These are phyloP conservation scores for Ascochyta fabae DNA, from an alignment of 2,329 filamentous ascomycete species.

Conservation along the genomic window DNA sequence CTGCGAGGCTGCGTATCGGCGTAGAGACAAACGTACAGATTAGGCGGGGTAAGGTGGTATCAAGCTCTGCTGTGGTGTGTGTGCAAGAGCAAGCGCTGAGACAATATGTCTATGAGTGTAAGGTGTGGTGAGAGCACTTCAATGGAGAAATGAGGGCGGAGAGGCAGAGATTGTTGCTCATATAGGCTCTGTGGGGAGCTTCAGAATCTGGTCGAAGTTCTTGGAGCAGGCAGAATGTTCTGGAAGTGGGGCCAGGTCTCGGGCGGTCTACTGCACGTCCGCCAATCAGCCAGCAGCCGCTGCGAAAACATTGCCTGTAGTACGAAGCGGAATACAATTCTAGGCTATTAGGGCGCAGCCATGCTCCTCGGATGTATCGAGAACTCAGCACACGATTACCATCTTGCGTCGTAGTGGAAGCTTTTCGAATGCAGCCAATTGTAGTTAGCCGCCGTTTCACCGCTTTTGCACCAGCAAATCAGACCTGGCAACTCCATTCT, in stretches of 20 bases:
- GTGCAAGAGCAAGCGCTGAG: slow-evolving; percentile 31
- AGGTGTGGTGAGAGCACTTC: slow-evolving; percentile 30
- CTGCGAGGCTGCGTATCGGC: slow-evolving; percentile 20
- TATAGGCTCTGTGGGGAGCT: slow-evolving; percentile 44
- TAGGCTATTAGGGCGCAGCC: too few relatives aligned
- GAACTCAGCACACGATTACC: too few relatives aligned
- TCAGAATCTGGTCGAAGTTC: slow-evolving; percentile 48
- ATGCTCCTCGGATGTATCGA: too few relatives aligned
- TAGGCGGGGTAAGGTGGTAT: slow-evolving; percentile 29
- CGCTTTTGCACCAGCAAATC: slow-evolving; percentile 25
- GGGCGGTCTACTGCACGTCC: too few relatives aligned
- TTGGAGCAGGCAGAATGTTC: slow-evolving; percentile 35
- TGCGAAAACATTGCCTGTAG: too few relatives aligned
- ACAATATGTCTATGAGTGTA: slow-evolving; percentile 29
- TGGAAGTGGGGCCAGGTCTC: too few relatives aligned
- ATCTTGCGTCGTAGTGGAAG: slow-evolving; percentile 27
- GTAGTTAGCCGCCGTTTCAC: slow-evolving; percentile 23
- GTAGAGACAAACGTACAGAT: slow-evolving; percentile 31
- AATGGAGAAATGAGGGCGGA: slow-evolving; percentile 27
- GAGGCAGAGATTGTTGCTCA: slow-evolving; percentile 37
- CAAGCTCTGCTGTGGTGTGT: slow-evolving; percentile 29
- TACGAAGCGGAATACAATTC: too few relatives aligned
- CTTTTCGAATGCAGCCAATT: slow-evolving; percentile 32
- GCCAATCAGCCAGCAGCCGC: too few relatives aligned
- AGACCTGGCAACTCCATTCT: slow-evolving; percentile 1